These are phyloP conservation scores for Xylariales sp. DNA, from an alignment of 2,329 filamentous ascomycete species.

Conservation along the genomic window DNA sequence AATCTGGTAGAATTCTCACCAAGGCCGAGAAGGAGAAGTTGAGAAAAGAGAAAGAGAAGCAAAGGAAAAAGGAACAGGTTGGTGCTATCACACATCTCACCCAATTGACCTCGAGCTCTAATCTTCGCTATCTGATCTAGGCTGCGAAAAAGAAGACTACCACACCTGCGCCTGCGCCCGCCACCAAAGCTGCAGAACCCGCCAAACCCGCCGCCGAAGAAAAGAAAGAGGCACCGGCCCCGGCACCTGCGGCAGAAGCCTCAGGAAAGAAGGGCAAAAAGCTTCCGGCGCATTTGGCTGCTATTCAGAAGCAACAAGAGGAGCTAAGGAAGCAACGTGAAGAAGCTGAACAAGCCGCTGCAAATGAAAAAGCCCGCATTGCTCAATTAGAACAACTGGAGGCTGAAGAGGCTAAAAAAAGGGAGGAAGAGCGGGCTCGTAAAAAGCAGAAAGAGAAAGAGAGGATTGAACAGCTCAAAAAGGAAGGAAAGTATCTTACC, in stretches of 20 bases:
- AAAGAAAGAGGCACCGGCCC: slow-evolving; percentile 60
- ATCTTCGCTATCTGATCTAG: slow-evolving; percentile 53
- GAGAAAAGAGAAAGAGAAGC: slow-evolving; percentile 99
- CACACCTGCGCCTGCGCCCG: slow-evolving; percentile 46
- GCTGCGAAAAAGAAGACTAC: slow-evolving; percentile 84
- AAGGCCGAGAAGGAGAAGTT: slow-evolving; percentile 98
- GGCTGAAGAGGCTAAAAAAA: slow-evolving; percentile 75
- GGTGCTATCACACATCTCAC: slow-evolving; percentile 37
- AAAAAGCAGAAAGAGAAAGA: slow-evolving; percentile 92
- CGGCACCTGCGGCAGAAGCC: slow-evolving; percentile 55
- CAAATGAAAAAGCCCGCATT: slow-evolving; percentile 72
- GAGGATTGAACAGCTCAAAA: slow-evolving; percentile 86
- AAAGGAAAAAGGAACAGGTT: slow-evolving; percentile 95
- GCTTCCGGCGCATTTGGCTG: slow-evolving; percentile 76
- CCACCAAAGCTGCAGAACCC: slow-evolving; percentile 67
- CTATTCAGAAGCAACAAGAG: slow-evolving; percentile 86
- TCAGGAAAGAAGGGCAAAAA: slow-evolving; percentile 88
- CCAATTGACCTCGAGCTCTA: slow-evolving; percentile 47
- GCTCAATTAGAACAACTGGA: slow-evolving; percentile 74
- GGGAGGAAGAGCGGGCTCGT: slow-evolving; percentile 77
- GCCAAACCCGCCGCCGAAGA: slow-evolving; percentile 62
- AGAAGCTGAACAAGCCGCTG: slow-evolving; percentile 66
- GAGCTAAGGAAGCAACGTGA: slow-evolving; percentile 75
- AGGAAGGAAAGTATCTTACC: slow-evolving; percentile 86
- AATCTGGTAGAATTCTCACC: slow-evolving; percentile 79